These are phyloP conservation scores for Avena eriantha DNA, from an alignment of 176 grass and related monocot species.

Conservation along the genomic window DNA sequence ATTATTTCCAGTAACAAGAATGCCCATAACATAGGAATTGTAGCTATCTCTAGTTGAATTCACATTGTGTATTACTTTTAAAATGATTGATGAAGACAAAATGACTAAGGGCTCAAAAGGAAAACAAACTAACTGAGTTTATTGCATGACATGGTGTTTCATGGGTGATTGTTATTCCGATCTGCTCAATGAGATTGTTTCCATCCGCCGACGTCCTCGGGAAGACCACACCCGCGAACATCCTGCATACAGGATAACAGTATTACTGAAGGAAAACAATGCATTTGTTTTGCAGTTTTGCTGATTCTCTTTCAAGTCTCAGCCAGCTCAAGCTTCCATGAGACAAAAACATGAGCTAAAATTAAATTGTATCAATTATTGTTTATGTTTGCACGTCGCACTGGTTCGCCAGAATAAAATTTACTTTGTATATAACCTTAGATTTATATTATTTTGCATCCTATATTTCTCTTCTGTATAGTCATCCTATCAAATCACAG, in stretches of 20 bases:
- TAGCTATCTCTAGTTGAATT: conserved; percentile 24
- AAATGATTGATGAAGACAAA: conserved; percentile 18
- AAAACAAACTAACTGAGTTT: not conserved
- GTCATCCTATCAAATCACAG: not conserved
- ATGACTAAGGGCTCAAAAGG: not conserved
- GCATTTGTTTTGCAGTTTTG: not conserved
- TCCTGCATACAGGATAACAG: conserved; percentile 52
- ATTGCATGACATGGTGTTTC: not conserved
- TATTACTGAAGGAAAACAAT: not conserved
- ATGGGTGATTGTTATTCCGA: not conserved
- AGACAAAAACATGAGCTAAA: not conserved
- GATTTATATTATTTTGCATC: not conserved
- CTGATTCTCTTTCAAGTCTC: not conserved
- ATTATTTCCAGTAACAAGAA: conserved; percentile 12
- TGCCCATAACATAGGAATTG: not conserved
- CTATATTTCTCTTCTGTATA: not conserved
- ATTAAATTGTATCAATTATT: not conserved
- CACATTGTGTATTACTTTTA: not conserved
- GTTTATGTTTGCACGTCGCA: not conserved
- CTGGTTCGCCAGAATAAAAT: not conserved
- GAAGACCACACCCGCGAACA: conserved; percentile 45
- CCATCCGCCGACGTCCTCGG: conserved; percentile 65
- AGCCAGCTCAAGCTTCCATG: no score
- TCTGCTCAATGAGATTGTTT: conserved; percentile 53
- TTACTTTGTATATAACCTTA: not conserved